Evolutionary conservation across 2,329 filamentous ascomycete species (phyloP).

Genomic region (Colletotrichum horii): DNA sequence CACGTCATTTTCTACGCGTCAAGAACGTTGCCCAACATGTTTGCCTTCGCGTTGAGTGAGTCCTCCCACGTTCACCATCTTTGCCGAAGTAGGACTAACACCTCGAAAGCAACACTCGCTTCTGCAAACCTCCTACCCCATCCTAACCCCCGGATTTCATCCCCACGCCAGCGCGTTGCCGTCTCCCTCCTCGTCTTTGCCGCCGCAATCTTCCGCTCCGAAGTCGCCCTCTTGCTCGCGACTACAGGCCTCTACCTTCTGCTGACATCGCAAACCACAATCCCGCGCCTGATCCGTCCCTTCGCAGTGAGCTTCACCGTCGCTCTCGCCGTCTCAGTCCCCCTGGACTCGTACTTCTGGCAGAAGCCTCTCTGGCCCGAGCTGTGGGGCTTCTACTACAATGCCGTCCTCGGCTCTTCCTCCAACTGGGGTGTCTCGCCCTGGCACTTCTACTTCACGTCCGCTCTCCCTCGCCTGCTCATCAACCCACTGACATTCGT

Average conservation of each 20-base stretch:
- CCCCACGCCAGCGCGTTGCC: conserved; percentile 62
- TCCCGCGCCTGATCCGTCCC: conserved; percentile 66
- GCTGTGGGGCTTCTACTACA: conserved; percentile 87
- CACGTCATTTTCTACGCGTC: conserved; percentile 94
- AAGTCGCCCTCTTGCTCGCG: conserved; percentile 81
- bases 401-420: conserved; percentile 82
- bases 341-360: conserved; percentile 94
- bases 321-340: conserved; percentile 72
- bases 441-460: conserved; percentile 85
- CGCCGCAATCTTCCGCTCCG: conserved; percentile 86
- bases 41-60: conserved; percentile 86
- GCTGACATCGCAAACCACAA: conserved; percentile 54
- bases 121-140: conserved; percentile 51
- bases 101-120: conserved; percentile 68
- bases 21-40: conserved; percentile 93
- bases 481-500: conserved; percentile 75
- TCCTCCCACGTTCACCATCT: conserved; percentile 19
- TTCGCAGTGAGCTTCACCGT: conserved; percentile 69
- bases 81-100: neutral
- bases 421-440: conserved; percentile 88
- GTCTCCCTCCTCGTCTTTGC: conserved; percentile 80
- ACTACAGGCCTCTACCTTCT: conserved; percentile 72
- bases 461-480: conserved; percentile 80
- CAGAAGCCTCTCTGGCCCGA: conserved; percentile 89
- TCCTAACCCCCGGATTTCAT: conserved; percentile 29